Percentiles rank a stretch among this genome's conserved stretches.
Evolutionary conservation across 2,329 filamentous ascomycete genomes (phyloP).

Genomic region (Coniochaeta prunicola): DNA sequence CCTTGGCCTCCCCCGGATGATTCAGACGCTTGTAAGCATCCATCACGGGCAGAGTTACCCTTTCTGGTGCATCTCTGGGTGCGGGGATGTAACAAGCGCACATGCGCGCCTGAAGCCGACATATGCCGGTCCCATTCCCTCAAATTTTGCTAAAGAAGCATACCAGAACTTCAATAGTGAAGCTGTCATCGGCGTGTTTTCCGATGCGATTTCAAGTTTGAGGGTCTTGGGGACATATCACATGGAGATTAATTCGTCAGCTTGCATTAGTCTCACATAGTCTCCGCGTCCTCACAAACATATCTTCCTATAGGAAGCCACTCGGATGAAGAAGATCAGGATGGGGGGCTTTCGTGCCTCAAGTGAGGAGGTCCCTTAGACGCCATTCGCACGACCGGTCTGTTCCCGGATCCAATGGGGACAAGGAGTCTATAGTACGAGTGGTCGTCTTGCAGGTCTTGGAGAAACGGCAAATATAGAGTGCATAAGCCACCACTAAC

Average conservation of each 20-base stretch:
- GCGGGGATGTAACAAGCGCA: neutral
- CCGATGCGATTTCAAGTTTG: neutral
- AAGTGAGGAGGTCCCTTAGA: neutral
- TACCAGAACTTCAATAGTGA: neutral
- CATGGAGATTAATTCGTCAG: neutral
- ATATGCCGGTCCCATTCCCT: neutral
- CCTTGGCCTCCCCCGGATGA: neutral
- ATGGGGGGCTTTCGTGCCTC: neutral
- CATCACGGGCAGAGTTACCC: neutral
- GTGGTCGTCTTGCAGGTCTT: neutral
- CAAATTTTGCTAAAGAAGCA: neutral
- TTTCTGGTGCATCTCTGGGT: neutral
- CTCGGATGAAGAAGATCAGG: neutral
- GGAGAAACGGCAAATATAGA: neutral
- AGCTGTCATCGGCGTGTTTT: neutral
- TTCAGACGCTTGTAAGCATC: neutral
- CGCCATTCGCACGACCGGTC: neutral
- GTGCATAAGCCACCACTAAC: neutral
- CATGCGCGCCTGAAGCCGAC: too few relatives aligned
- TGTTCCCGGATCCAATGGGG: neutral
- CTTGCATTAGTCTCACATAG: neutral
- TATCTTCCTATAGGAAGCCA: neutral
- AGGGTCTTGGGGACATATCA: neutral
- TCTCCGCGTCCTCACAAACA: neutral
- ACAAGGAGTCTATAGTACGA: neutral